phyloP scores from a whole-genome alignment of 1,139 yeast species.

The Zygosaccharomyces sapae region DNA sequence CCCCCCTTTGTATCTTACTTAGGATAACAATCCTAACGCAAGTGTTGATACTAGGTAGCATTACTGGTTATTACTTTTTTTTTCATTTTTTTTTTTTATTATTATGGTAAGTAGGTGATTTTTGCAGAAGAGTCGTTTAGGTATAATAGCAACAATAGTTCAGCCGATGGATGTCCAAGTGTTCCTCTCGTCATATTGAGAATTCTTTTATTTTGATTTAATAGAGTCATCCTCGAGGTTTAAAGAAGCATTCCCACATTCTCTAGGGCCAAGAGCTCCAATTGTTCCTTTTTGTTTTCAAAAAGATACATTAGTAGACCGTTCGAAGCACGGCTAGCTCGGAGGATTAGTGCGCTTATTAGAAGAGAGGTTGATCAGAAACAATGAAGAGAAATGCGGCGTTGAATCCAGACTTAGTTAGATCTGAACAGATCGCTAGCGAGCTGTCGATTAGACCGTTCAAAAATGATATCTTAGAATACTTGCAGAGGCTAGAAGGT shows the following conservation, averaged over 20 bases:
- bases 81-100: too few relatives aligned
- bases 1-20: not conserved
- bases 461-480: constrained; percentile 19
- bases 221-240: not conserved
- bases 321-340: not conserved
- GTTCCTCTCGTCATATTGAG: not conserved
- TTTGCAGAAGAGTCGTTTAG: not conserved
- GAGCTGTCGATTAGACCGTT: constrained; percentile 17
- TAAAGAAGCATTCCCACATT: constrained; percentile 1
- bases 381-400: constrained; percentile 12
- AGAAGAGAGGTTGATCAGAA: not conserved
- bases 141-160: not conserved
- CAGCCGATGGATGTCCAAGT: too few relatives aligned
- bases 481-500: constrained; percentile 17
- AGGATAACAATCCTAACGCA: not conserved
- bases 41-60: not conserved
- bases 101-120: too few relatives aligned
- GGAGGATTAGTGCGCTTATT: too few relatives aligned
- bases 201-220: not conserved
- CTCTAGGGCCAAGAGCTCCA: not conserved
- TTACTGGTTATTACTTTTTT: too few relatives aligned
- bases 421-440: constrained; percentile 15
- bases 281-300: not conserved
- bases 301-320: not conserved
- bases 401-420: constrained; percentile 17